A percentile compares a stretch with the other conserved stretches of the same genome.
Evolutionary conservation across 805 yeast genomes (phyloP).

Genomic region (Lachancea dasiensis): DNA sequence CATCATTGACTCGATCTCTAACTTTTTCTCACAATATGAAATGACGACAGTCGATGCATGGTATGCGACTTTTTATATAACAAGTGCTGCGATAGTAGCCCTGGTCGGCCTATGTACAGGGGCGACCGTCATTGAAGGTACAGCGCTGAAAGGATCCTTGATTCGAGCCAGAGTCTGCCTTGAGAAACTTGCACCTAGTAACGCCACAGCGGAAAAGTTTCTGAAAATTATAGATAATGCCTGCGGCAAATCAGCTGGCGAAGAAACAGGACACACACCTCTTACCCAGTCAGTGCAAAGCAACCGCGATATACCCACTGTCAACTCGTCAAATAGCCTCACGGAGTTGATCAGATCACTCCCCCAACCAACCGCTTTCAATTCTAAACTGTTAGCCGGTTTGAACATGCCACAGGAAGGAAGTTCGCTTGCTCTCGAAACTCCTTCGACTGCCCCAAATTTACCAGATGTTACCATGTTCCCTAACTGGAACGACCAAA

Average conservation of each 20-base stretch:
- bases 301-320: background rate
- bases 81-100: conserved; percentile 58
- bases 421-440: background rate
- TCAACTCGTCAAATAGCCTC: conserved; percentile 14
- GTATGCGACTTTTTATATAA: conserved; percentile 58
- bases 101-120: conserved; percentile 42
- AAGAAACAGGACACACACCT: no score
- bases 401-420: background rate
- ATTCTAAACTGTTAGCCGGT: background rate
- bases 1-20: conserved; percentile 45
- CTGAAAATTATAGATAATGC: conserved; percentile 3
- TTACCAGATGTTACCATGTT: conserved; percentile 2
- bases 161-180: background rate
- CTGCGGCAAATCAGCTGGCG: conserved; percentile 1
- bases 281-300: no score
- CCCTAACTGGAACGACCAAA: conserved; percentile 8
- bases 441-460: background rate
- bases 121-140: conserved; percentile 36
- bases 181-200: conserved; percentile 1
- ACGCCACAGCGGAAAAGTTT: conserved; percentile 8
- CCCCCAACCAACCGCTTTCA: conserved; percentile 2
- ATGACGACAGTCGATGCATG: conserved; percentile 49
- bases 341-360: conserved; percentile 18
- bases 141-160: conserved; percentile 1
- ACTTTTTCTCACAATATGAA: conserved; percentile 32